phyloP scores from a whole-genome alignment of 768 basidiomycete genomes.

The Pleurotus salmoneostramineus region DNA sequence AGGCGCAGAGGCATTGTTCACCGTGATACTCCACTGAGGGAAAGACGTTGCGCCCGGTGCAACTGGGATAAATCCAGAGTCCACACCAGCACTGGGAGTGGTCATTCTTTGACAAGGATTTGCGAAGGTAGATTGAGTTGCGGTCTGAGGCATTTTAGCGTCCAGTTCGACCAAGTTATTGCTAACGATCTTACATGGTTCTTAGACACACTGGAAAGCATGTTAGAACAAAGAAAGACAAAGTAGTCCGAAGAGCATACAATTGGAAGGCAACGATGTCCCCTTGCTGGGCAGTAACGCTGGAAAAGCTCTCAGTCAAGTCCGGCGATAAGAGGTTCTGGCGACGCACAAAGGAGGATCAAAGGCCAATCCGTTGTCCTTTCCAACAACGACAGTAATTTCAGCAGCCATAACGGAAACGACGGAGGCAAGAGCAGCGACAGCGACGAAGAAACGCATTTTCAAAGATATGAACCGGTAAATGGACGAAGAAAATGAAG shows the following conservation, averaged over 20 bases:
- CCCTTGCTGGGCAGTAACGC: conserved; percentile 27
- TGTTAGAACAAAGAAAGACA: neutral
- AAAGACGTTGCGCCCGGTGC: conserved; percentile 27
- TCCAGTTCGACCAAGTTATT: neutral
- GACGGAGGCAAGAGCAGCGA: conserved; percentile 38
- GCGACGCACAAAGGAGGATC: conserved; percentile 5
- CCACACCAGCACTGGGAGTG: conserved; percentile 24
- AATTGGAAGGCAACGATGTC: conserved; percentile 45
- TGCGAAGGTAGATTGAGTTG: conserved; percentile 36
- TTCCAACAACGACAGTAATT: conserved; percentile 37
- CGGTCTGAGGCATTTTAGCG: conserved; percentile 20
- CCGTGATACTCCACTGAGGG: conserved; percentile 31
- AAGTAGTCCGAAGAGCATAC: conserved; percentile 17
- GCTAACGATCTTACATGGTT: conserved; percentile 27
- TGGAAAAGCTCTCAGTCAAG: neutral
- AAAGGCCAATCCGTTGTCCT: conserved; percentile 15
- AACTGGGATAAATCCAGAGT: conserved; percentile 44
- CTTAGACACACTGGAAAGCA: conserved; percentile 26
- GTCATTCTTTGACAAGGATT: conserved; percentile 28
- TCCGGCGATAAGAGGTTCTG: no score
- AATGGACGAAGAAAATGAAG: conserved; percentile 11
- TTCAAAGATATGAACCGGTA: conserved; percentile 15
- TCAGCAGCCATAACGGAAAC: conserved; percentile 32
- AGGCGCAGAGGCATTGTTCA: conserved; percentile 33
- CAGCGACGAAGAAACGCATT: conserved; percentile 48